Evolutionary conservation across 345 rosid genomes (phyloP).

Genomic region (Clarkia xantiana): DNA sequence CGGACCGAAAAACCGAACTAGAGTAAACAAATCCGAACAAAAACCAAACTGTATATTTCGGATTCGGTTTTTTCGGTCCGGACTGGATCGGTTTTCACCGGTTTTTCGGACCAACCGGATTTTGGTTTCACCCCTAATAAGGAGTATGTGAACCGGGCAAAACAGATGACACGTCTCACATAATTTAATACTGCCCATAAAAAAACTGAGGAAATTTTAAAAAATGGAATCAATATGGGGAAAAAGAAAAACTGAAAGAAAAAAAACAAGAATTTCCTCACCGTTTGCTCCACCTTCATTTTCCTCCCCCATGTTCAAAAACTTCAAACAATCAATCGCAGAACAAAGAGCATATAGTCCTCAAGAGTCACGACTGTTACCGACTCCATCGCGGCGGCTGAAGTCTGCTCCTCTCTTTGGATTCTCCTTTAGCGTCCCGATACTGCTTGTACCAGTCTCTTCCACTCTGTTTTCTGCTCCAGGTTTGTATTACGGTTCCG

Average conservation of each 20-base stretch:
- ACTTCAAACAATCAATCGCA: conserved; percentile 9
- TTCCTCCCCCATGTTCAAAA: conserved; percentile 9
- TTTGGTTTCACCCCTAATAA: too few species aligned
- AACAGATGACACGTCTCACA: neutral
- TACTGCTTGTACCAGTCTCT: neutral
- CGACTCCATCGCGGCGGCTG: neutral
- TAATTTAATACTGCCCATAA: neutral
- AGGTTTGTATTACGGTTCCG: neutral
- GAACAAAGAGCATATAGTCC: neutral
- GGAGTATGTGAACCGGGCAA: too few species aligned
- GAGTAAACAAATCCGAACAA: too few species aligned
- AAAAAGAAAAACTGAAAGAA: neutral
- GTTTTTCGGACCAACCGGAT: too few species aligned
- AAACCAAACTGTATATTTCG: too few species aligned
- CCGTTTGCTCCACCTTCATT: neutral
- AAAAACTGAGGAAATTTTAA: neutral
- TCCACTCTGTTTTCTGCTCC: neutral
- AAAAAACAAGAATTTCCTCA: neutral
- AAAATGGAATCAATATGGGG: neutral
- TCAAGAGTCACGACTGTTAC: neutral
- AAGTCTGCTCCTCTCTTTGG: neutral
- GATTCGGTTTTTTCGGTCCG: too few species aligned
- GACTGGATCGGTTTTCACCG: too few species aligned
- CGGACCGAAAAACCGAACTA: too few species aligned
- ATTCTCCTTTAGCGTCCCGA: neutral